Base-by-base conservation (phyloP, 352 stramenopile genomes). In the Phytophthora idaei region DNA sequence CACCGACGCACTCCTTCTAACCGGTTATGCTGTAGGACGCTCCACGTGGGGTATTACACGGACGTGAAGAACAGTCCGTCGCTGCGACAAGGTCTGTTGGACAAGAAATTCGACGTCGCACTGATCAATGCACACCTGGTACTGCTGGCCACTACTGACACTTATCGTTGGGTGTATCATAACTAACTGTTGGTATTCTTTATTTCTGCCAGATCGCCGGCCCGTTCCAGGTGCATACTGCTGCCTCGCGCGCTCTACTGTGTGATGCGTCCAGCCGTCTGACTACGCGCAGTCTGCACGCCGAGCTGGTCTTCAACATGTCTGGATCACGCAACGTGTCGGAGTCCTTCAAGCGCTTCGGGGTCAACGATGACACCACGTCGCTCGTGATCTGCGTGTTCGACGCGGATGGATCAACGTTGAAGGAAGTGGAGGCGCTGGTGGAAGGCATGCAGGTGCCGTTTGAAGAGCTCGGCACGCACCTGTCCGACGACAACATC, bases 281-380 rank as follows among this genome's bases (percentile, higher is more conserved):
- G 59, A 92, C 81, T 15, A 92, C 87, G 57, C 90, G 87, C 68
- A 90, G 76, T 48, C 54, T 95, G 53, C 87, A 95, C 64, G 73
- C 85, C 7, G 87, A 95, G 74, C 71, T 95, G 17, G 86, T 95
- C 50, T 95, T 94, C 67, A 94, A 93, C 67, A 80, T 95, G 63
- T 92, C 87, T 5, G 85, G 85, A 34, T 89, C 84, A 46, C 85
- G 86, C 69, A 94, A 95, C 58, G 84, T 95, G 60, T 83, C 73
- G 31, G 85, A 95, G 63, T 94, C 87, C 37, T 91, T 95, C 52
- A 86, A 83, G 17, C 79, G 85, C 41, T 95, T 95, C 49, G 87
- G 87, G 11, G 69, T 95, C 45, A 71, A 72, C 8, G 77, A 89
- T 2, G 58, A 77, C 6, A 86, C 71, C n/a, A 79, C 76, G 52